A percentile compares a stretch with the other conserved stretches of the same genome.
Evolutionary conservation across 192 early-diverging fungal species (phyloP).

Genomic region (Paraglomus occultum): DNA sequence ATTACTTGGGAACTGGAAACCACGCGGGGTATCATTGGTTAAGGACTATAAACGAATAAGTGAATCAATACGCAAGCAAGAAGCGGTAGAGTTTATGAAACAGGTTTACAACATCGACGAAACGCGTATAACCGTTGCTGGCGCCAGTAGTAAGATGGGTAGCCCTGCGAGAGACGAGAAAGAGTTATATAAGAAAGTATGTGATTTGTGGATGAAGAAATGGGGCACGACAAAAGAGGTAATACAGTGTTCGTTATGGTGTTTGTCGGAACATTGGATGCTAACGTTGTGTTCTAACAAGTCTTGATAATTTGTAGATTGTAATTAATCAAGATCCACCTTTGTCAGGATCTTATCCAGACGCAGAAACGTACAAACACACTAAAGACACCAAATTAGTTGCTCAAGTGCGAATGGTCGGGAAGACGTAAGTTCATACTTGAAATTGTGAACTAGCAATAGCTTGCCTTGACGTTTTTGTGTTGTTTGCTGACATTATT

Average conservation of each 20-base stretch:
- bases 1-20: constrained; percentile 62
- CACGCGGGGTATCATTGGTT: constrained; percentile 64
- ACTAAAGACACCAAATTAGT: constrained; percentile 36
- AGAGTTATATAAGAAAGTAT: constrained; percentile 19
- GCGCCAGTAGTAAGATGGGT: neutral
- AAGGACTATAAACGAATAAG: constrained; percentile 48
- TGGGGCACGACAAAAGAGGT: constrained; percentile 43
- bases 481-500: neutral
- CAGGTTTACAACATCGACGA: constrained; percentile 42
- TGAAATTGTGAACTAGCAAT: neutral
- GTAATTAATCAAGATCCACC: constrained; percentile 49
- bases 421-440: constrained; percentile 32
- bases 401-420: constrained; percentile 40
- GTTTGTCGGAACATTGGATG: no score
- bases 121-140: neutral
- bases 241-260: neutral
- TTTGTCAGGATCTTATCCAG: constrained; percentile 30
- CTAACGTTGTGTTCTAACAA: constrained; percentile 1
- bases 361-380: constrained; percentile 28
- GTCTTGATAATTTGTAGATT: constrained; percentile 36
- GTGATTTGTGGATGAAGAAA: constrained; percentile 33
- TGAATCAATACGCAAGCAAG: constrained; percentile 34
- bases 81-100: constrained; percentile 41
- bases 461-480: neutral
- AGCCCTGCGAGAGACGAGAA: neutral